Evolutionary conservation across 2,329 filamentous ascomycete species (phyloP), one percentile per base, ranked within the genome.

Genomic region (Colletotrichum higginsianum): DNA sequence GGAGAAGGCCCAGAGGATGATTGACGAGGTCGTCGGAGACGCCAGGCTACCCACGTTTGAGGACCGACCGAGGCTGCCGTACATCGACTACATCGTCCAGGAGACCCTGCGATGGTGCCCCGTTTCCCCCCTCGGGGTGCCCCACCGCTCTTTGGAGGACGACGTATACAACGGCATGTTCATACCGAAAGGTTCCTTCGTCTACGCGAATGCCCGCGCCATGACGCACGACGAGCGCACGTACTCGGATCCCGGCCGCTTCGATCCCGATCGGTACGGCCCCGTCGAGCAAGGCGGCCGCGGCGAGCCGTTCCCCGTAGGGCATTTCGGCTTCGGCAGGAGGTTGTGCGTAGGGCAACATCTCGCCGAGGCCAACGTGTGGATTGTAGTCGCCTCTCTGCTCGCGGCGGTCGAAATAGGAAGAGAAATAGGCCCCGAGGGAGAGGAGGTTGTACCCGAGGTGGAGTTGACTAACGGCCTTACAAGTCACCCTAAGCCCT

Each of bases 91-190:
- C 2, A 82, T 88, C 16, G 77, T 88, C 5, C 80, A 86, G 53
- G 86, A 88, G 72, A 82, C 81, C 3, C 77, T 83, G 35, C 80
- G 86, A n/a, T 85, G 82, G 80, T 78, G 78, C 35, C 85, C 85
- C 3, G 77, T 87, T 1, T 83, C 82, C 4, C 85, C 86, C 0
- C 76, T 87, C 1, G 86, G 85, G 1, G 85, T 91, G 44, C 88
- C 89, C 1, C 89, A 91, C 76, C 83, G 80, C 46, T 66, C 67
- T 1, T 23, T 62, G 12, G 50, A 85, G 52, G 88, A 91, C 60
- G 89, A 91, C 62, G 80, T 85, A 7, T 91, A 90, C 75, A 79
- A 86, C 13, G 88, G 85, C 23, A 86, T 87, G 78, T 84, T 84
- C 67, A 89, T 91, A 52, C 88, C 87, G 2, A 85, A 84, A 11